Base-by-base conservation (phyloP, 2,329 filamentous ascomycete species). In the Cladosporium velox region DNA sequence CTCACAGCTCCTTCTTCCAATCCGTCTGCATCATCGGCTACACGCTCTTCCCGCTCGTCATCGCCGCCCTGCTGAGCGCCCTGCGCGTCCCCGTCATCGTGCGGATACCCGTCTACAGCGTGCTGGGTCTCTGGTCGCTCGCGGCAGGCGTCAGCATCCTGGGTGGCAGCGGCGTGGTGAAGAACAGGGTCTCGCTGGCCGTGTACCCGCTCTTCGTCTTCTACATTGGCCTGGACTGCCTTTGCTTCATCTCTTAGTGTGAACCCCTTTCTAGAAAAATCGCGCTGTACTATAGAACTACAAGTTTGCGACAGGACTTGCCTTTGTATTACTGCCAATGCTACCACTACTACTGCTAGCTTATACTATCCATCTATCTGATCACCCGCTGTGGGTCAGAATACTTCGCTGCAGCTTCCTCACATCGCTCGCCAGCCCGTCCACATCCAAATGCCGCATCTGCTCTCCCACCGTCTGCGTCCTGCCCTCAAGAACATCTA, bases 1-100 rank as follows among this genome's bases (percentile, higher is more conserved):
- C 21, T 32, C 34, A 60, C 76, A 98, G 94, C 74, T 97, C 95
- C 21, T 99, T 99, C 79, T 95, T 96, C 75, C 95, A 99, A 79
- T 96, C 93, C 66, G 87, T 99, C 71, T 98, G 93, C 79, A 96
- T 99, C 73, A 99, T 99, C 77, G 95, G 95, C 55, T 99, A 99
- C 80, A 99, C 95, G 1, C 87, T 99, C 65, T 99, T 99, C 81
- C 95, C 95, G 1, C 87, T 99, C 63, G 95, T 98, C 72, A 91
- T 99, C 71, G 96, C 96, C 8, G 89, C 94, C 1, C 82, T 97
- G 61, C 87, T 99, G 70, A 97, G 93, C 65, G 94, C 94, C 0
- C 76, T 99, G 35, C 85, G 87, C 60, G 85, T 98, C 8, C 90
- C 89, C 51, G 90, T 88, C 72, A 91, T 98, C 70, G 87, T 90